Conservation (phyloP, 176 grass and related monocot genomes). For the Ensete ventricosum region DNA sequence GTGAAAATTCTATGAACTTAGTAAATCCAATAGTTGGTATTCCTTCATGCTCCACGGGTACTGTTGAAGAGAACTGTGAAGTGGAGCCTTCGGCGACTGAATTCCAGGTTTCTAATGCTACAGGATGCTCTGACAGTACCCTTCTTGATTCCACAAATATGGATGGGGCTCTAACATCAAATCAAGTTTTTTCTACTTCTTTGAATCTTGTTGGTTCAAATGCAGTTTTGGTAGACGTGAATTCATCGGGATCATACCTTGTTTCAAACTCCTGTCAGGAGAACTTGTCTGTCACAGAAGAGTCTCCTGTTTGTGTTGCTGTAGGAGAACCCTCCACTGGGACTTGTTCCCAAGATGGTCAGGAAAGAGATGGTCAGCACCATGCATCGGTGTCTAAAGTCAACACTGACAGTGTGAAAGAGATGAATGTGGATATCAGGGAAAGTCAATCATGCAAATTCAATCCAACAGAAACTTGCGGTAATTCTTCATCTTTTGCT, state of each 20-base stretch:
- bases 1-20: background rate
- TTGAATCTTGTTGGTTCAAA: constrained; percentile 5
- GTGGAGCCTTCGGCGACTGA: constrained; percentile 8
- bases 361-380: background rate
- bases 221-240: constrained; percentile 16
- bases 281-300: constrained; percentile 5
- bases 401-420: background rate
- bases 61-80: constrained; percentile 10
- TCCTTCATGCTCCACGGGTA: background rate
- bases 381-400: background rate
- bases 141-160: constrained; percentile 14
- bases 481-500: background rate
- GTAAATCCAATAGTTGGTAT: background rate
- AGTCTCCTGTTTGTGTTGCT: background rate
- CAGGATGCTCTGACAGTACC: constrained; percentile 7
- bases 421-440: background rate
- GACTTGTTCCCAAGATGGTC: constrained; percentile 12
- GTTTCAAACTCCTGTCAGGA: background rate
- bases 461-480: background rate
- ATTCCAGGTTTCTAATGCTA: constrained; percentile 13
- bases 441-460: background rate
- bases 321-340: constrained; percentile 6
- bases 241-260: background rate
- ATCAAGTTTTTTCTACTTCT: constrained; percentile 19
- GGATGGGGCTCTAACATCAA: constrained; percentile 18